Evolutionary conservation across 352 stramenopile genomes (phyloP), one percentile per base, ranked within the genome.

Genomic region (Pythium volutum): DNA sequence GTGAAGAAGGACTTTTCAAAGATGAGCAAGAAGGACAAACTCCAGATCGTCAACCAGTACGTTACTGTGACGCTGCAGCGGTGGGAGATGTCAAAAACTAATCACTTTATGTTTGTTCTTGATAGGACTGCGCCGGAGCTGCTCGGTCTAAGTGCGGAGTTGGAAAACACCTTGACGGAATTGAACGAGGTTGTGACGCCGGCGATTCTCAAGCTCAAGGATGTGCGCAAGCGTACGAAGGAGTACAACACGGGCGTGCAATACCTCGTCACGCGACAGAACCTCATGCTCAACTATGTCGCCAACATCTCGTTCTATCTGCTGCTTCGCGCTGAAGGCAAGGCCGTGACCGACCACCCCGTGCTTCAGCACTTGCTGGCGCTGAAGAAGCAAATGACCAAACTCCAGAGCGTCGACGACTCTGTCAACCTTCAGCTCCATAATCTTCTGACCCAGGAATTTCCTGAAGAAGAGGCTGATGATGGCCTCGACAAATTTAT

Each of bases 271-370:
- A 91, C 81, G 20, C 82, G 81, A 16, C 80, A 93, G 70, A 91
- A 91, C 38, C 58, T 95, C 51, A 69, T 93, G 62, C 77, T 95
- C 14, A 92, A 92, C 67, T 95, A 95, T 72, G 73, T 81, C 25
- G 69, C 77, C 38, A 95, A 93, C 69, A 95, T 93, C 51, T 89
- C 81, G 46, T 93, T 95, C 60, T 95, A 95, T 67, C 59, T 95
- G 67, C 64, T 93, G 41, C 62, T 91, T 58, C 81, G 82, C 45
- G 79, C 84, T 0, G 80, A 95, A 64, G 85, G 85, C 41, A 95
- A 95, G 66, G 84, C 71, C 53, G 80, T 95, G 18, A 70, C 69
- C 27, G 75, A 95, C 61, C 85, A 95, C 47, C 85, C 83, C 2
- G 85, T 95, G 34, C 56, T 95, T 36, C 71, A 80, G 69, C 85